phyloP scores from a whole-genome alignment of 208 protist species.

The Trypanosomatidae sp. region DNA sequence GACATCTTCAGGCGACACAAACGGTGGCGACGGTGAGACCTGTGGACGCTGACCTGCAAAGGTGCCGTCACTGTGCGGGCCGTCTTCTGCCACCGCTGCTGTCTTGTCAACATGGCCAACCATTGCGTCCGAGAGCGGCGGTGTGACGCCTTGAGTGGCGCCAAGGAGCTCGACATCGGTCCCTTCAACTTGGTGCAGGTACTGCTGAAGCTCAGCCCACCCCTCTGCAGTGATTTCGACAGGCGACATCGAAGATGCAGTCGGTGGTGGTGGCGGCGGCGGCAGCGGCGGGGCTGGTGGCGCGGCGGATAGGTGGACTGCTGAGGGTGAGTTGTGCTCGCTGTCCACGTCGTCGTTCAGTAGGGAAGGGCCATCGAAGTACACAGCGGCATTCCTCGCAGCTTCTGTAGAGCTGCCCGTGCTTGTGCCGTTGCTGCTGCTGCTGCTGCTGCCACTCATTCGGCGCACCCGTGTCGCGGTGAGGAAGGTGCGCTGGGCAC shows the following conservation, averaged over 20 bases:
- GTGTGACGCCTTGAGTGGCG: constrained; percentile 2
- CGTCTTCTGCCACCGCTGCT: background rate
- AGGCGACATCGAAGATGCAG: background rate
- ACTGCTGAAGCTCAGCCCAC: constrained; percentile 13
- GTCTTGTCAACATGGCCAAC: background rate
- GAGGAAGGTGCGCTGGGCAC: background rate
- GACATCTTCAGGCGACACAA: constrained; percentile 7
- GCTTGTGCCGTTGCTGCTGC: background rate
- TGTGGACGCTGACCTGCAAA: too few relatives aligned
- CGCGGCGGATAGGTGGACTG: background rate
- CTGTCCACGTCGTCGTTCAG: background rate
- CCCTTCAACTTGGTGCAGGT: constrained; percentile 14
- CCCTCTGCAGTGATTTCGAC: background rate
- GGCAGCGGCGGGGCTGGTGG: background rate
- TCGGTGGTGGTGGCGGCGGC: constrained; percentile 3
- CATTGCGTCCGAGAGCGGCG: background rate
- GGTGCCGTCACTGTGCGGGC: background rate
- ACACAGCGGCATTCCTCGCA: background rate
- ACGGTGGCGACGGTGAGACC: background rate
- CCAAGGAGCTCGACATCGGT: constrained; percentile 10
- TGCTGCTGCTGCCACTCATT: background rate
- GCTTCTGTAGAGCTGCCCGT: background rate
- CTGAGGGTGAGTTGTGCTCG: background rate
- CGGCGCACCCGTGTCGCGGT: background rate
- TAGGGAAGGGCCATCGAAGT: background rate